These are phyloP conservation scores for Hypholoma fasciculare DNA, from an alignment of 768 basidiomycete species.

Conservation along the genomic window DNA sequence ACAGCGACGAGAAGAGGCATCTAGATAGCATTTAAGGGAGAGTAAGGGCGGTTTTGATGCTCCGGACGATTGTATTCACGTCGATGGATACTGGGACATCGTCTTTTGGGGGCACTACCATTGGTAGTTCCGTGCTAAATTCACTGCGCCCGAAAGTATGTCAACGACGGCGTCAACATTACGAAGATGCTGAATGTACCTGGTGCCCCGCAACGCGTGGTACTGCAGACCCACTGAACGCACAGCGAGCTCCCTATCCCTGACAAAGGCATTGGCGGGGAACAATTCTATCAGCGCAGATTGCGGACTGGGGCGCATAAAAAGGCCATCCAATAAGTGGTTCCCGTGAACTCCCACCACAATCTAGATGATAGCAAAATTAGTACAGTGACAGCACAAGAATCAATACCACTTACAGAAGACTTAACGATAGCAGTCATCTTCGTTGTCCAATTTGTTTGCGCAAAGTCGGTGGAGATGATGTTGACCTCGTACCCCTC, in stretches of 20 bases:
- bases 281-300: conserved; percentile 80
- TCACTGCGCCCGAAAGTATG: background rate
- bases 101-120: conserved; percentile 23
- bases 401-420: conserved; percentile 40
- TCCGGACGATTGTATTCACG: conserved; percentile 37
- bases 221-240: conserved; percentile 55
- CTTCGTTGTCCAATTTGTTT: conserved; percentile 59
- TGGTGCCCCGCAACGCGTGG: conserved; percentile 53
- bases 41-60: conserved; percentile 28
- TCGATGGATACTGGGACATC: conserved; percentile 35
- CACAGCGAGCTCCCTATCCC: conserved; percentile 61
- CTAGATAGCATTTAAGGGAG: background rate
- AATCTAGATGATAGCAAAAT: conserved; percentile 38
- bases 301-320: conserved; percentile 60
- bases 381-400: conserved; percentile 5
- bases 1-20: background rate
- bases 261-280: conserved; percentile 62
- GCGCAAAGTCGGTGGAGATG: conserved; percentile 46
- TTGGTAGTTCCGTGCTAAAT: conserved; percentile 28
- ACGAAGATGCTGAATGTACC: conserved; percentile 24
- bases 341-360: conserved; percentile 60
- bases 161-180: background rate
- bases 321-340: conserved; percentile 67
- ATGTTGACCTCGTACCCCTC: conserved; percentile 58
- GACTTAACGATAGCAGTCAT: conserved; percentile 69